Evolutionary conservation across 306 rosid genomes (phyloP), one percentile per base, ranked within the genome.

Genomic region (Acacia confusa): DNA sequence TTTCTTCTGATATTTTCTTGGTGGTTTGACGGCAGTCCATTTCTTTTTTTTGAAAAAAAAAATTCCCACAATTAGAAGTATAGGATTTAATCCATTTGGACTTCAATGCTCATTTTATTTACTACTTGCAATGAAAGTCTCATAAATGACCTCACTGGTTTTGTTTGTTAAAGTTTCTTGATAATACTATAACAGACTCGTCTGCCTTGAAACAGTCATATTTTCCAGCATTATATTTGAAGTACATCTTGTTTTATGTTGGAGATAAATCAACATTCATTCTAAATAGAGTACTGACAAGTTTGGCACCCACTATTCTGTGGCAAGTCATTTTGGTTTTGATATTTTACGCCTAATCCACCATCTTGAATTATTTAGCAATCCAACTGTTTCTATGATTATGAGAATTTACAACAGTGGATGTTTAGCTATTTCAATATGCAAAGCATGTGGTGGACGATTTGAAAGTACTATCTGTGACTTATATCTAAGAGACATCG

Each of bases 131-230:
- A 25, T 14, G 9, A 28, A 50, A 68, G 57, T 58, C 19, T 25
- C 41, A 45, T 40, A 16, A 5, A 40, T 57, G 45, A 48, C 0
- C 70, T 34, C 41, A 14, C 47, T 0, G 40, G 1, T 57, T 57
- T 34, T 53, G 44, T 36, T 34, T 19, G 6, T 66, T 25, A 78
- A 63, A 36, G 20, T 48, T 48, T 15, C 20, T 48, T 4, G 55
- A 48, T 48, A 50, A 66, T 43, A 28, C 40, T 52, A 30, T 52
- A 66, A 38, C 1, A 63, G 70, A 60, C 27, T 53, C 9, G 75
- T 65, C 19, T 79, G 27, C 63, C 45, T 60, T 32, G 65, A 71
- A 25, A 47, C 72, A 60, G 65, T 61, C 43, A 36, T 73, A 34
- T 55, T 63, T 61, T 27, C 64, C 15, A 22, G 64, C 64, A 22